Evolutionary conservation across 192 early-diverging fungal genomes (phyloP).

Genomic region (Gonapodya sp.): DNA sequence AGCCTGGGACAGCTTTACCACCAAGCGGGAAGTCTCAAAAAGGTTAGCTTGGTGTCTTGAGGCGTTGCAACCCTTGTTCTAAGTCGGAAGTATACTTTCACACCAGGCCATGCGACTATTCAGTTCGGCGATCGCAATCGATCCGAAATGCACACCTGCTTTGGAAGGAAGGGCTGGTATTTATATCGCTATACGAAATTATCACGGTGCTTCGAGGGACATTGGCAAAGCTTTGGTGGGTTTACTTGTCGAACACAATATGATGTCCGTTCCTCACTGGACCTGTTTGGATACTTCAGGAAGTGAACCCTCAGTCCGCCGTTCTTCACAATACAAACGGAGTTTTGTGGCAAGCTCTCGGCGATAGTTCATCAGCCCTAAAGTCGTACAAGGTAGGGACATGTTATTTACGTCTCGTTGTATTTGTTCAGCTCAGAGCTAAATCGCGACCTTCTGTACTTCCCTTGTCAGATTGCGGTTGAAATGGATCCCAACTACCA

Average conservation of each 20-base stretch:
- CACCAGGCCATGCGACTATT: constrained; percentile 35
- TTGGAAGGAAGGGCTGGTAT: constrained; percentile 43
- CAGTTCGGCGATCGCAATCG: constrained; percentile 29
- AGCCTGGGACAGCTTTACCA: constrained; percentile 46
- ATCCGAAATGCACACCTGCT: constrained; percentile 33
- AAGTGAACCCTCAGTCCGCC: constrained; percentile 29
- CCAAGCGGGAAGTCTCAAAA: constrained; percentile 28
- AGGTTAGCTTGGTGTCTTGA: constrained; percentile 3
- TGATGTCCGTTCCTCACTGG: neutral
- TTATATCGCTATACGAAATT: constrained; percentile 28
- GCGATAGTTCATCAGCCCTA: constrained; percentile 35
- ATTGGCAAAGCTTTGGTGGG: constrained; percentile 37
- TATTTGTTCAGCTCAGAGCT: constrained; percentile 7
- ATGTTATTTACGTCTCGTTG: neutral
- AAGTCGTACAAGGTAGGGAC: constrained; percentile 35
- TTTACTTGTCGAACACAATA: neutral
- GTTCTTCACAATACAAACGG: constrained; percentile 40
- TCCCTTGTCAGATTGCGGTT: constrained; percentile 26
- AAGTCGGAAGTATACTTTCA: neutral
- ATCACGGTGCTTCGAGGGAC: constrained; percentile 39
- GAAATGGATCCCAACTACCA: constrained; percentile 31
- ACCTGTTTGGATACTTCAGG: constrained; percentile 15
- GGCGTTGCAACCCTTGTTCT: neutral
- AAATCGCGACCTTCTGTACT: neutral
- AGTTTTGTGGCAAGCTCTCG: constrained; percentile 35